These are phyloP conservation scores for Helichrysum umbraculigerum DNA, from an alignment of 129 eudicot species.

Conservation along the genomic window DNA sequence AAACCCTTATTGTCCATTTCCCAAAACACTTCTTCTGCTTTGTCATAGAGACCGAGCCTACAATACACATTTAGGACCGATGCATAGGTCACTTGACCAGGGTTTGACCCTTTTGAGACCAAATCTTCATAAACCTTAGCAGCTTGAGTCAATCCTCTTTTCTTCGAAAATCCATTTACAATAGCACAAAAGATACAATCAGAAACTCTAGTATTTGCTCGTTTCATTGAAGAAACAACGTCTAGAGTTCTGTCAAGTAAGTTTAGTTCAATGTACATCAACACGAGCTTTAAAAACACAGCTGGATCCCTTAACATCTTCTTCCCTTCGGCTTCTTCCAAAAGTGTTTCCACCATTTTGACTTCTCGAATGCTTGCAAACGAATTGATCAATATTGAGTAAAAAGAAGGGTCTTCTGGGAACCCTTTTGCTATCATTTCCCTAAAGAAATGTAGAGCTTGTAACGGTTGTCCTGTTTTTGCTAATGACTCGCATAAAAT, in stretches of 20 bases:
- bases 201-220: conserved; percentile 50
- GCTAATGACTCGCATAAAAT: conserved; percentile 65
- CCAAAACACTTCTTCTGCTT: conserved; percentile 66
- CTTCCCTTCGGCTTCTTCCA: conserved; percentile 66
- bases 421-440: conserved; percentile 59
- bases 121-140: conserved; percentile 63
- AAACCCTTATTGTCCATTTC: conserved; percentile 78
- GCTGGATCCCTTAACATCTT: conserved; percentile 82
- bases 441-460: conserved; percentile 65
- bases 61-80: conserved; percentile 61
- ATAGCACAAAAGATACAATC: conserved; percentile 94
- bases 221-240: conserved; percentile 63
- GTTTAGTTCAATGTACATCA: conserved; percentile 71
- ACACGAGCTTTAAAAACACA: conserved; percentile 65
- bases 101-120: conserved; percentile 44
- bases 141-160: conserved; percentile 55
- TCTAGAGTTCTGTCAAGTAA: conserved; percentile 65
- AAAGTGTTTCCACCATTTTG: conserved; percentile 54
- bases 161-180: conserved; percentile 74
- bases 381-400: conserved; percentile 59
- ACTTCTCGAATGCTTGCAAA: conserved; percentile 59
- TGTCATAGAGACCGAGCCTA: conserved; percentile 55
- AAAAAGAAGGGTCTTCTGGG: conserved; percentile 50
- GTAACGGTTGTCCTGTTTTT: conserved; percentile 49
- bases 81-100: conserved; percentile 97